Conservation (phyloP, 2,329 filamentous ascomycete genomes). For the Arthrinium phaeospermum region DNA sequence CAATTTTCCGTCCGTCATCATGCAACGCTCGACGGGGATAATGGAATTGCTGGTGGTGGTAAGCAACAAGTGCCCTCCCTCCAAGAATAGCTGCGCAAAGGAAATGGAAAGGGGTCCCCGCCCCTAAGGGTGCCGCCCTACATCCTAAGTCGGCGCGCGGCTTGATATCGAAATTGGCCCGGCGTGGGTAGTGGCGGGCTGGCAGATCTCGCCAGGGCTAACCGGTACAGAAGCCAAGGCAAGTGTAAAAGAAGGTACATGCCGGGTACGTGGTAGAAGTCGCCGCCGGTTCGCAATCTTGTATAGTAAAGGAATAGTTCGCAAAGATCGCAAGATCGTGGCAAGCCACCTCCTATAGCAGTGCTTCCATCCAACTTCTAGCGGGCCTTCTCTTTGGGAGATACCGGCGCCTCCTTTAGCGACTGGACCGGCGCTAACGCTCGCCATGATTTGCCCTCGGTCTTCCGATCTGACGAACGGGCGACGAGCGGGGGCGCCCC, state of each 20-base stretch:
- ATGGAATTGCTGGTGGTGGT: neutral
- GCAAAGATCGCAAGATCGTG: neutral
- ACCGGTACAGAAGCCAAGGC: too few relatives aligned
- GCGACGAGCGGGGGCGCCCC: neutral
- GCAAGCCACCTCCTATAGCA: constrained; percentile 1
- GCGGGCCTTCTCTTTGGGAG: neutral
- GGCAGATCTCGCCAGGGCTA: neutral
- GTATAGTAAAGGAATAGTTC: neutral
- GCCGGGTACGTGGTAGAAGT: neutral
- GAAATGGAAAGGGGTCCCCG: neutral
- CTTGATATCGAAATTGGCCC: neutral
- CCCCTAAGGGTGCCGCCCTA: neutral
- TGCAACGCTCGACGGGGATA: neutral
- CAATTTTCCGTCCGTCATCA: neutral
- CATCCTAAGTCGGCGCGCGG: neutral
- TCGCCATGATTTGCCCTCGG: neutral
- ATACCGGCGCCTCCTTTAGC: neutral
- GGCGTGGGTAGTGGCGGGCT: neutral
- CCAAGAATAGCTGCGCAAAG: neutral
- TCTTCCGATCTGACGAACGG: neutral
- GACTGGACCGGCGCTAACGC: neutral
- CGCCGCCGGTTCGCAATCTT: neutral
- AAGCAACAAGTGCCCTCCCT: neutral
- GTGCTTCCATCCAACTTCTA: neutral
- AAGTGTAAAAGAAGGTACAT: neutral